Evolutionary conservation across 352 stramenopile genomes (phyloP).

Genomic region (Pelagophyceae sp.): DNA sequence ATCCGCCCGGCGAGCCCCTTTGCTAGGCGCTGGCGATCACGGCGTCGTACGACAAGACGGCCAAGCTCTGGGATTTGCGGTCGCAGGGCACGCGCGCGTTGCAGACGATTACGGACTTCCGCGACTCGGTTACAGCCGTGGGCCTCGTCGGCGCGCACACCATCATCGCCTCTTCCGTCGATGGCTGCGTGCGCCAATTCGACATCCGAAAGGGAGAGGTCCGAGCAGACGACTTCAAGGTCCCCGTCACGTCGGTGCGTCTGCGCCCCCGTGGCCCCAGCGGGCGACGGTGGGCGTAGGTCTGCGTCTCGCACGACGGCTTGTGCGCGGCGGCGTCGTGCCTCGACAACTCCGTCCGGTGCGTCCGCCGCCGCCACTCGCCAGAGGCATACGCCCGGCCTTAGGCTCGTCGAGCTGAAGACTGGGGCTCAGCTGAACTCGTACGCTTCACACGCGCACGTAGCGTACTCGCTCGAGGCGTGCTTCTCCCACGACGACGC

Average conservation of each 20-base stretch:
- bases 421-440: slow-evolving; percentile 1
- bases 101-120: background rate
- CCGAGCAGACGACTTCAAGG: background rate
- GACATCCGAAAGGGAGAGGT: background rate
- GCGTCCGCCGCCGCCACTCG: background rate
- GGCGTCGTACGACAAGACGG: slow-evolving; percentile 64
- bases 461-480: background rate
- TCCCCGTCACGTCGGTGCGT: slow-evolving; percentile 7
- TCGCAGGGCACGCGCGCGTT: background rate
- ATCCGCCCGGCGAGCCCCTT: too few relatives aligned
- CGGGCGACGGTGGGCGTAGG: background rate
- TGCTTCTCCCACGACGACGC: slow-evolving; percentile 19
- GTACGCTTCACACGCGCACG: background rate
- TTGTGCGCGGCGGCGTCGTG: background rate
- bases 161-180: background rate
- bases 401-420: background rate
- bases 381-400: background rate
- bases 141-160: background rate
- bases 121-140: background rate
- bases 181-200: background rate
- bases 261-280: too few relatives aligned
- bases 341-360: background rate
- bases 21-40: slow-evolving; percentile 56
- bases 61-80: slow-evolving; percentile 62
- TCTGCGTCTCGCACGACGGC: slow-evolving; percentile 5